These are phyloP conservation scores for Trypethelium eluteriae DNA, from an alignment of 495 filamentous ascomycete genomes.

Conservation along the genomic window DNA sequence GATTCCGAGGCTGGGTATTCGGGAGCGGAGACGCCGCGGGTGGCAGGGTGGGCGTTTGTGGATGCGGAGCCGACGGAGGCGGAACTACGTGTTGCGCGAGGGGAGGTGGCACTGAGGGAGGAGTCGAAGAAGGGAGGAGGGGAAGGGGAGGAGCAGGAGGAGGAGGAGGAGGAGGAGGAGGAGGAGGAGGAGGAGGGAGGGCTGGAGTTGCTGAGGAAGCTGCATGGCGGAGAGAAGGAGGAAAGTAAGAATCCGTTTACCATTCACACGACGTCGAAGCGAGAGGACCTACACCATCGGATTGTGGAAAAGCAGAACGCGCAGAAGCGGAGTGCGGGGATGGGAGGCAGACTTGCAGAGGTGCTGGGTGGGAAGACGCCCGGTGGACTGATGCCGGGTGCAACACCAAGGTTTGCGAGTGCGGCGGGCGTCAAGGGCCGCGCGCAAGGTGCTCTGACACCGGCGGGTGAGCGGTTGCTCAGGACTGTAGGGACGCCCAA, in stretches of 20 bases:
- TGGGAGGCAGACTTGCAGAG: slow-evolving; percentile 36
- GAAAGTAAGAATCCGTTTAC: slow-evolving; percentile 70
- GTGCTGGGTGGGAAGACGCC: slow-evolving; percentile 44
- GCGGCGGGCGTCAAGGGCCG: slow-evolving; percentile 18
- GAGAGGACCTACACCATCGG: slow-evolving; percentile 77
- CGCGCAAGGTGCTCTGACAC: slow-evolving; percentile 50
- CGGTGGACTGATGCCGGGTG: slow-evolving; percentile 39
- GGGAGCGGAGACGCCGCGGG: slow-evolving; percentile 71
- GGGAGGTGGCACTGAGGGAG: slow-evolving; percentile 20
- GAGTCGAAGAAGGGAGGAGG: slow-evolving; percentile 20
- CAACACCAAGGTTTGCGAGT: slow-evolving; percentile 64
- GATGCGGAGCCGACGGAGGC: slow-evolving; percentile 52
- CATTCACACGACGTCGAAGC: slow-evolving; percentile 62
- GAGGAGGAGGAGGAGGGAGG: slow-evolving; percentile 25
- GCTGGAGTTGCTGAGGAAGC: slow-evolving; percentile 34
- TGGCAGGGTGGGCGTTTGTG: slow-evolving; percentile 91
- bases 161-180: slow-evolving; percentile 26
- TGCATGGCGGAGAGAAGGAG: slow-evolving; percentile 53
- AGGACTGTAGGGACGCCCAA: slow-evolving; percentile 44
- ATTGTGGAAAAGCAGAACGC: slow-evolving; percentile 72
- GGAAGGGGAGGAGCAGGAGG: not conserved
- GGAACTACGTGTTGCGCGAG: slow-evolving; percentile 22
- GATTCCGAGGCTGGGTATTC: slow-evolving; percentile 59
- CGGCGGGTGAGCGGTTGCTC: slow-evolving; percentile 74
- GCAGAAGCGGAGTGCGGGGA: slow-evolving; percentile 47